These are phyloP conservation scores for Mortierella sp. DNA, from an alignment of 371 early-diverging fungal genomes.

Conservation along the genomic window DNA sequence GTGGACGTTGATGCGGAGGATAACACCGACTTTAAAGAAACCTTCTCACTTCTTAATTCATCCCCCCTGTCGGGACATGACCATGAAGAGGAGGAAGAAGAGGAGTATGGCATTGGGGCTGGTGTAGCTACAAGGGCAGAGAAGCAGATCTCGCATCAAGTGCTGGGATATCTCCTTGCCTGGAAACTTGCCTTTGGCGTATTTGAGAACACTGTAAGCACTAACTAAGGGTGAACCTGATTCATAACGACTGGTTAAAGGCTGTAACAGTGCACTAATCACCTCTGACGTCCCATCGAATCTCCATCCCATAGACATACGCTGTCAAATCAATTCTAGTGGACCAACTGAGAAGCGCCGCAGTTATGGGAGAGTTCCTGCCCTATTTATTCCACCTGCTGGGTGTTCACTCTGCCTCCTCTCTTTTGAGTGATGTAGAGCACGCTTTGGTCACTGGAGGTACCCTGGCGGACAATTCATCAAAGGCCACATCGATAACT, in stretches of 20 bases:
- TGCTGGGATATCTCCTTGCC: conserved; percentile 74
- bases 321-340: conserved; percentile 75
- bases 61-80: not conserved
- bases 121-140: conserved; percentile 43
- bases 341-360: conserved; percentile 67
- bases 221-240: not conserved
- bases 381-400: conserved; percentile 72
- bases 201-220: conserved; percentile 82
- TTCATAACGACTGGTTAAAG: too few relatives aligned
- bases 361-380: conserved; percentile 64
- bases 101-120: conserved; percentile 42
- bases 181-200: conserved; percentile 83
- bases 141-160: conserved; percentile 48
- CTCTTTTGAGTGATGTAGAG: conserved; percentile 14
- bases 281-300: conserved; percentile 5
- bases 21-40: conserved; percentile 21
- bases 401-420: conserved; percentile 63
- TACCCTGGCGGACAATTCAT: not conserved
- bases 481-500: not conserved
- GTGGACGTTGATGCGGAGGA: conserved; percentile 49
- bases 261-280: too few relatives aligned
- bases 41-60: conserved; percentile 29
- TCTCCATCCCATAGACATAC: conserved; percentile 67
- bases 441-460: too few relatives aligned
- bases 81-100: conserved; percentile 36